These are phyloP conservation scores for Euphorbia pulcherrima DNA, from an alignment of 345 rosid species.

Conservation along the genomic window DNA sequence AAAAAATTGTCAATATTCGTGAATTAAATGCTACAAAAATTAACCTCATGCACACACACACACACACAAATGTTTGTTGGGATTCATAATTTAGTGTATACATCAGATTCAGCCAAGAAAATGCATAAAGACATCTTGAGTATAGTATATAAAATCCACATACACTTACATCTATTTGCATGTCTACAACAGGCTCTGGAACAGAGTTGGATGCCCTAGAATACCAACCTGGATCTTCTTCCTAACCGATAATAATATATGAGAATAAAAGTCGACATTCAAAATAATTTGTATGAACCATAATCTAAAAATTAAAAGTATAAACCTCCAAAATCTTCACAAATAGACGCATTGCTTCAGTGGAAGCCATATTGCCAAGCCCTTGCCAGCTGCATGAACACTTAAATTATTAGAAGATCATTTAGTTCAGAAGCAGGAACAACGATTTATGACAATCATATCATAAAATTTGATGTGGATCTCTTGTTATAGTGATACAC, in stretches of 20 bases:
- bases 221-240: constrained; percentile 98
- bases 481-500: neutral
- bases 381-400: constrained; percentile 79
- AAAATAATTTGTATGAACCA: constrained; percentile 5
- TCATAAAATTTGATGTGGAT: neutral
- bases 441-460: neutral
- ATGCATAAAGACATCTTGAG: neutral
- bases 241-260: constrained; percentile 43
- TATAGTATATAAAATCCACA: neutral
- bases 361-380: constrained; percentile 83
- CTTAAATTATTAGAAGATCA: constrained; percentile 2
- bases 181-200: constrained; percentile 62
- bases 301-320: constrained; percentile 20
- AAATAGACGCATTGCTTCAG: constrained; percentile 99
- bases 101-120: neutral
- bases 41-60: no score
- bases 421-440: neutral
- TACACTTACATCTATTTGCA: constrained; percentile 61
- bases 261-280: constrained; percentile 5
- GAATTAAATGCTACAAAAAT: neutral
- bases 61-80: no score
- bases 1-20: constrained; percentile 13
- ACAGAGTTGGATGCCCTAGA: constrained; percentile 74
- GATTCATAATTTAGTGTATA: neutral
- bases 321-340: constrained; percentile 95